Evolutionary conservation across 106 monocot species (phyloP), one percentile per base, ranked within the genome.

Genomic region (Dendrobium huoshanense): DNA sequence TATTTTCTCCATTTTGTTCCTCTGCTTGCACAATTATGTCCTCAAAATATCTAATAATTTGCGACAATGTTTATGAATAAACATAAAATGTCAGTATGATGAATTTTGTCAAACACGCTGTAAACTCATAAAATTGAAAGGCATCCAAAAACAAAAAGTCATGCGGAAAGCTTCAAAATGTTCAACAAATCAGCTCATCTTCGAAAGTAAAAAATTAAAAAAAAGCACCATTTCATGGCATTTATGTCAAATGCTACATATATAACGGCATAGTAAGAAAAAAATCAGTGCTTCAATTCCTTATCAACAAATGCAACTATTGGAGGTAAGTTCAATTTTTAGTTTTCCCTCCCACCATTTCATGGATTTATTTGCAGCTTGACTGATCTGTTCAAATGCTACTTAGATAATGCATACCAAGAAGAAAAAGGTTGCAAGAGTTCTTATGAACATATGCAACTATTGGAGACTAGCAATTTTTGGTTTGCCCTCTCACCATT

Each of bases 301-400:
- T 22, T n/a, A 59, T n/a, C 59, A 55, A 7, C 13, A 51, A 11
- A 51, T 11, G 6, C 47, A 47, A 13, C 51, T 51, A 11, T 11
- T 11, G 8, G 10, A 51, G 51, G 13, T 11, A 51, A 51, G 51
- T 51, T 10, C 51, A 51, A 15, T 51, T 51, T 51, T 51, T 11
- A 13, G 51, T 51, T 51, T 51, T 51, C 51, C 51, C 73, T 59
- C 76, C 82, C 80, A 89, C 94, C 94, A 89, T 89, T 80, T 92
- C 67, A 86, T 94, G 89, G 78, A 92, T 78, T 82, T 90, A 9
- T 7, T n/a, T 19, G 77, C 94, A 86, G 94, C 94, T 65, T 88
- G 85, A 77, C 64, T 79, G 42, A 96, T 92, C 41, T 92, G 86
- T 56, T 94, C 84, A 83, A 92, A 92, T 64, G 80, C 88, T 51